Conservation (phyloP, 2,329 filamentous ascomycete genomes). For the Cryphonectria parasitica region DNA sequence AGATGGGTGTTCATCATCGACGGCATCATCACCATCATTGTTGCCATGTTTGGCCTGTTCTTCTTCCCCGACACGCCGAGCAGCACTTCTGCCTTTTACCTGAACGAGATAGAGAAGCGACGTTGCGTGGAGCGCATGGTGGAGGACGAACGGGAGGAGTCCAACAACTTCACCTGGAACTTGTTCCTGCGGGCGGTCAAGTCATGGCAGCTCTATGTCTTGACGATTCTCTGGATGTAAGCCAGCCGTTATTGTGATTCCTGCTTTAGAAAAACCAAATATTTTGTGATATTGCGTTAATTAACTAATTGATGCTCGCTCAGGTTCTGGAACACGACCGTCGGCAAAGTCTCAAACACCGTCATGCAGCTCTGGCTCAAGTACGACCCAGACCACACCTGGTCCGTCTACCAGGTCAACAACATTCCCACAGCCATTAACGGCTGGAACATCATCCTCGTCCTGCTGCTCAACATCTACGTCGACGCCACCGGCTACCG, state of each 20-base stretch:
- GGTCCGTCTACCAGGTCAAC: constrained; percentile 38
- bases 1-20: constrained; percentile 53
- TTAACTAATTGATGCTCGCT: not conserved
- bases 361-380: constrained; percentile 37
- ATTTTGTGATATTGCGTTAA: too few species aligned
- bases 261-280: too few species aligned
- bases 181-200: constrained; percentile 32
- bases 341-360: constrained; percentile 37
- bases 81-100: constrained; percentile 42
- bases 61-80: constrained; percentile 52
- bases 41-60: constrained; percentile 54
- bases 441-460: constrained; percentile 37
- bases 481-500: constrained; percentile 40
- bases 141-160: constrained; percentile 35
- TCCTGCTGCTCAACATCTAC: constrained; percentile 35
- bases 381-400: constrained; percentile 34
- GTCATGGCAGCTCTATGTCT: constrained; percentile 36
- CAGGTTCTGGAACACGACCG: constrained; percentile 37
- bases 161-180: constrained; percentile 33
- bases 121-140: constrained; percentile 44
- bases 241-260: not conserved
- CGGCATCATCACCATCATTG: constrained; percentile 55
- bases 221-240: constrained; percentile 37
- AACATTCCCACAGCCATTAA: constrained; percentile 38
- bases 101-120: constrained; percentile 40